A percentile compares a stretch with the other conserved stretches of the same genome.
Conservation (phyloP, 23 red algal species). For the Gracilaria gracilis region DNA sequence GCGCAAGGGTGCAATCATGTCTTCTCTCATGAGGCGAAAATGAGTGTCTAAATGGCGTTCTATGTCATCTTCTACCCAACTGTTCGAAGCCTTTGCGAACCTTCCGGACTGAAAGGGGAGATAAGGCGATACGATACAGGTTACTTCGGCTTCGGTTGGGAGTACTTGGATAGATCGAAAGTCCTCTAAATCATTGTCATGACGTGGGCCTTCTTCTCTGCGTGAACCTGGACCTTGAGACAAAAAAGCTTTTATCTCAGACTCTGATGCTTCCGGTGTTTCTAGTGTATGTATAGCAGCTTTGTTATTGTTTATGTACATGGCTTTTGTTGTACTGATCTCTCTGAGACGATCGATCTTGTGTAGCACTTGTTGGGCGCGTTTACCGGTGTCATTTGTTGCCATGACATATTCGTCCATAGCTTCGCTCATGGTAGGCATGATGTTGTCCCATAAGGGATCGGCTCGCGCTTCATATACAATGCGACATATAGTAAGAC, state of each 20-base stretch:
- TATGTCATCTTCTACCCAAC: slow-evolving; percentile 6
- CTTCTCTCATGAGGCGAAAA: slow-evolving; percentile 9
- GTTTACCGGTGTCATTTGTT: slow-evolving; percentile 6
- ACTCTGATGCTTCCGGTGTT: not conserved
- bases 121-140: not conserved
- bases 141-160: not conserved
- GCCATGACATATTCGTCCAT: not conserved
- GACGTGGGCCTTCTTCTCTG: not conserved
- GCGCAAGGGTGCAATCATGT: slow-evolving; percentile 14
- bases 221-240: not conserved
- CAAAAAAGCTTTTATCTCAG: not conserved
- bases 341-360: slow-evolving; percentile 5
- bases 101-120: slow-evolving; percentile 26
- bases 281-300: not conserved
- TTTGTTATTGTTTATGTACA: not conserved
- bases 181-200: slow-evolving; percentile 18
- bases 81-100: not conserved
- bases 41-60: slow-evolving; percentile 25
- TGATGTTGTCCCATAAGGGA: not conserved
- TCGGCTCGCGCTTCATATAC: slow-evolving; percentile 13
- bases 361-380: slow-evolving; percentile 3
- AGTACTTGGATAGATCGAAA: slow-evolving; percentile 19
- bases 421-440: not conserved
- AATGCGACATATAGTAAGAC: not conserved
- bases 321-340: not conserved